Evolutionary conservation across 352 stramenopile species (phyloP), one percentile per base, ranked within the genome.

Genomic region (Globisporangium rhizosaccharum): DNA sequence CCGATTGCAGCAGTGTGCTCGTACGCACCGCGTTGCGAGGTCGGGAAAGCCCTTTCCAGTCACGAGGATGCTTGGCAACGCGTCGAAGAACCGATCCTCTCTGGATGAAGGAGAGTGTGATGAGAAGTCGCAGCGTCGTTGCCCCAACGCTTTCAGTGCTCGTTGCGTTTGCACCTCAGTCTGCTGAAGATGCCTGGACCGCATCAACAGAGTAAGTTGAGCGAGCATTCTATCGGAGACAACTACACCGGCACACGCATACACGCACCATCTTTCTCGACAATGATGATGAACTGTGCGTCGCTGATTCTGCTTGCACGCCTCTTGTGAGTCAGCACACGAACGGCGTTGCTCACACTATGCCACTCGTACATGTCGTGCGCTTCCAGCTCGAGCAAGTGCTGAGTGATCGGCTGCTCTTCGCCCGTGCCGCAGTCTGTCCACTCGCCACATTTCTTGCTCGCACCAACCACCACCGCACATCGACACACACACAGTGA

Each of bases 11-110:
- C 18, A 50, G 26, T 33, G 37, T 12, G 28, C 9, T 49, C 28
- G 26, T 23, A 36, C 54, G 26, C 56, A 94, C 83, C 85, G 68
- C 28, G 93, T 98, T 18, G 91, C 87, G n/a, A 98, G 65, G 71
- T 98, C 95, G 7, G 95, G 95, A 76, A 97, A 97, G 0, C 95
- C 95, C 58, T 92, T 91, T 17, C 92, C 95, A 20, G 92, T 98
- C 18, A 98, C 71, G 23, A 98, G 69, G 58, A 98, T 93, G 67
- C 90, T 96, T 44, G 92, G 92, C 10, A 96, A 54, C 20, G 67
- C 54, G 41, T 96, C 73, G 56, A 90, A 93, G 67, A 98, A 97
- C 37, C 79, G 76, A 45, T 92, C 86, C 59, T 95, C 84, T 59
- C 85, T 94, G 42, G 15, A 53, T 6, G 37, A 36, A 36, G 12